Evolutionary conservation across 345 rosid species (phyloP).

Genomic region (Hypericum perforatum): DNA sequence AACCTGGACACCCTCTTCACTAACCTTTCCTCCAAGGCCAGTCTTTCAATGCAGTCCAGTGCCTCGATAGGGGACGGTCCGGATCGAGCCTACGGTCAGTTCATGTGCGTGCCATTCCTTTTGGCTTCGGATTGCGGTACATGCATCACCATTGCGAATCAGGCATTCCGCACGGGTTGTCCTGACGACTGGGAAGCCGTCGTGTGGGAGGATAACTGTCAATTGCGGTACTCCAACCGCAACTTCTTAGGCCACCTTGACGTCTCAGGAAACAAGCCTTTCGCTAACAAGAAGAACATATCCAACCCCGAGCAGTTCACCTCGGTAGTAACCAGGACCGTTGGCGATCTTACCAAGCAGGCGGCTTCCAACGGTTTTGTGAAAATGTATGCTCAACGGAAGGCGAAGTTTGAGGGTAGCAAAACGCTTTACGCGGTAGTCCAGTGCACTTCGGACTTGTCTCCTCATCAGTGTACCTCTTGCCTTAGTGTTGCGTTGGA

Average conservation of each 20-base stretch:
- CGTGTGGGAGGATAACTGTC: conserved; percentile 33
- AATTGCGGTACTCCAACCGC: conserved; percentile 21
- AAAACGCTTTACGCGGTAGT: conserved; percentile 21
- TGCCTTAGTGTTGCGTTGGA: conserved; percentile 25
- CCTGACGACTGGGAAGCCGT: conserved; percentile 15
- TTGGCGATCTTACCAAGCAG: conserved; percentile 13
- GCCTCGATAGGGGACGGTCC: conserved; percentile 15
- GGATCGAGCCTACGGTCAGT: conserved; percentile 19
- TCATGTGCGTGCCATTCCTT: conserved; percentile 27
- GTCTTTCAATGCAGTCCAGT: conserved; percentile 1
- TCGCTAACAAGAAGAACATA: conserved; percentile 11
- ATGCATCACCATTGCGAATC: conserved; percentile 14
- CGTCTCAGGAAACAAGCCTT: conserved; percentile 14
- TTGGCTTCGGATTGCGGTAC: conserved; percentile 3
- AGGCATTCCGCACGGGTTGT: conserved; percentile 16
- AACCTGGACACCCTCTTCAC: conserved; percentile 2
- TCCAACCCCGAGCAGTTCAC: conserved; percentile 17
- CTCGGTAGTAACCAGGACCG: conserved; percentile 14
- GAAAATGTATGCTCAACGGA: conserved; percentile 8
- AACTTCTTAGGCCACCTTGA: conserved; percentile 24
- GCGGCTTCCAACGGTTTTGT: conserved; percentile 13
- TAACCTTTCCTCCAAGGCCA: conserved; percentile 12
- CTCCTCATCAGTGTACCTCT: conserved; percentile 15
- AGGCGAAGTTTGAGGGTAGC: not conserved
- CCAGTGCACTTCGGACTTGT: conserved; percentile 32